Evolutionary conservation across 2,329 filamentous ascomycete genomes (phyloP), one percentile per base, ranked within the genome.

Genomic region (Diaporthe eres): DNA sequence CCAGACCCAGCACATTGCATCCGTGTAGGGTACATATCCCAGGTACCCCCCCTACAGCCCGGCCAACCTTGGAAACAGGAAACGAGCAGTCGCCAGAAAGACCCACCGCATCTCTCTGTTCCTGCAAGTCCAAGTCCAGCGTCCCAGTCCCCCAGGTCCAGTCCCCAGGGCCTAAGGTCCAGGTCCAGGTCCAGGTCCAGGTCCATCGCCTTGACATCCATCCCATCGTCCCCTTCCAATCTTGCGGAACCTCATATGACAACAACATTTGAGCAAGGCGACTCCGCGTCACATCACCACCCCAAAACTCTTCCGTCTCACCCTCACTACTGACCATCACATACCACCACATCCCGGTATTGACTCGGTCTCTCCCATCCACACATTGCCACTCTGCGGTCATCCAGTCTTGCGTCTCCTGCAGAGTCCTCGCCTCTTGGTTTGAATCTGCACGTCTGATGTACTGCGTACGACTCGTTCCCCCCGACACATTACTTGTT

Each of bases 401-500:
- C 68, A 75, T 70, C 68, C 39, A 72, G 49, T 72, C 67, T 71
- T 51, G 61, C 19, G 34, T 17, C 34, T 67, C 63, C 55, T 73
- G 71, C 47, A 72, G 55, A 72, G 5, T 44, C 25, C 44, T 65
- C 42, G 70, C 44, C 70, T 76, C 72, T 61, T 37, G 31, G 25
- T 63, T 55, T 25, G 47, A 53, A 39, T 68, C 65, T 53, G 65
- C 65, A 57, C 71, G 71, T 76, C 71, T 74, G 74, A 74, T 71
- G 71, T 68, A 15, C 34, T 68, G 65, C 28, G 58, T 75, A 72
- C 75, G 68, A 76, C 67, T 75, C 73, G 73, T 73, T 75, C 65
- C 65, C 65, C 57, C 39, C 25, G 57, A 67, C 44, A 55, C 57
- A 53, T 74, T 65, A 53, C 65, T 68, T 53, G n/a, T 68, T 68